A percentile compares a stretch with the other conserved stretches of the same genome.
These are phyloP conservation scores for Cyclocybe cylindracea DNA, from an alignment of 768 basidiomycete genomes.

Conservation along the genomic window DNA sequence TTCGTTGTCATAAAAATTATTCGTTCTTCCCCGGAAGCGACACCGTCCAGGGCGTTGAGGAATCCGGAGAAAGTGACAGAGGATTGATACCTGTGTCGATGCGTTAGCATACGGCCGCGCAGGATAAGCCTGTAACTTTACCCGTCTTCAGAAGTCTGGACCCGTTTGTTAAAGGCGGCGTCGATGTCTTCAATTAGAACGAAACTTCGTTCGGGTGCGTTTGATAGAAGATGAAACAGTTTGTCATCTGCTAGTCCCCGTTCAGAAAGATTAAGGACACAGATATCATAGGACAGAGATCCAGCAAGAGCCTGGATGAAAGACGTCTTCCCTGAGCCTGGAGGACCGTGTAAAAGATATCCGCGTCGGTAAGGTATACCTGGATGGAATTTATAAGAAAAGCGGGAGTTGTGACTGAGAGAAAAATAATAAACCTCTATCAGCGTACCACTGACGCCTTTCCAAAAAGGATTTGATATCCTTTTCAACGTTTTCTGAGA, in stretches of 20 bases:
- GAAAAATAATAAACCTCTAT: conserved; percentile 66
- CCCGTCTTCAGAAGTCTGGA: conserved; percentile 92
- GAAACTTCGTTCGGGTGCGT: conserved; percentile 90
- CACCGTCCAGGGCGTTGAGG: conserved; percentile 95
- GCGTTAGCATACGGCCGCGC: not conserved
- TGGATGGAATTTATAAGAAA: conserved; percentile 29
- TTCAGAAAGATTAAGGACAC: conserved; percentile 92
- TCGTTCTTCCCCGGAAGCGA: conserved; percentile 97
- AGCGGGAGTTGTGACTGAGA: not conserved
- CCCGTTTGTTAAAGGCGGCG: conserved; percentile 93
- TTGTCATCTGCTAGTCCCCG: conserved; percentile 97
- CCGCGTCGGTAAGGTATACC: conserved; percentile 97
- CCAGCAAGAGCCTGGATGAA: conserved; percentile 98
- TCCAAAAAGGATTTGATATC: conserved; percentile 84
- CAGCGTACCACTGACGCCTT: conserved; percentile 92
- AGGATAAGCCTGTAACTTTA: conserved; percentile 36
- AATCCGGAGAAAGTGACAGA: conserved; percentile 98
- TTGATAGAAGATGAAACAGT: conserved; percentile 88
- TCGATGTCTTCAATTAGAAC: conserved; percentile 98
- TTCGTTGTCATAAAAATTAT: conserved; percentile 99
- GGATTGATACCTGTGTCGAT: conserved; percentile 74
- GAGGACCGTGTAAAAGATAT: conserved; percentile 93
- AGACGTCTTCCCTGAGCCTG: conserved; percentile 97
- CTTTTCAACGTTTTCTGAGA: conserved; percentile 79
- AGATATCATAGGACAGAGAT: conserved; percentile 91